A percentile compares a stretch with the other conserved stretches of the same genome.
These are phyloP conservation scores for Metschnikowia kofuensis DNA, from an alignment of 805 yeast genomes.

Conservation along the genomic window DNA sequence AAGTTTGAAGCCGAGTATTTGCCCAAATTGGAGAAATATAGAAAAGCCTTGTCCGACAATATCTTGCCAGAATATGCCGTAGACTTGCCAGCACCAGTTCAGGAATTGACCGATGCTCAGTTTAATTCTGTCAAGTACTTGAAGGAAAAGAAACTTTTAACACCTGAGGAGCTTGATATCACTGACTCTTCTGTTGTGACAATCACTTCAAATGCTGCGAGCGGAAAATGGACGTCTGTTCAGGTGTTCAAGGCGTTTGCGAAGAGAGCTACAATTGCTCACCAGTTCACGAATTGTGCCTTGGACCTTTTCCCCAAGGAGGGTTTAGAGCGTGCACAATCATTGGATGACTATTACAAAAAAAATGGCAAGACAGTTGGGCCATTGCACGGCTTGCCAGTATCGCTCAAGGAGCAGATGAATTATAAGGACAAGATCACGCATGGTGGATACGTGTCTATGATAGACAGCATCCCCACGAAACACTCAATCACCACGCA, in stretches of 20 bases:
- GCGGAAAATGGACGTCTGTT: conserved; percentile 46
- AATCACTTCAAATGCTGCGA: conserved; percentile 43
- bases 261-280: conserved; percentile 61
- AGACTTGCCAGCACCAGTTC: conserved; percentile 33
- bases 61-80: conserved; percentile 41
- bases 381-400: conserved; percentile 66
- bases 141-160: conserved; percentile 31
- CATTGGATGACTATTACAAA: conserved; percentile 49
- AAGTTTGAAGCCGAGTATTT: conserved; percentile 39
- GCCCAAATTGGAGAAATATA: conserved; percentile 46
- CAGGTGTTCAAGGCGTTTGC: conserved; percentile 61
- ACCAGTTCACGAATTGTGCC: conserved; percentile 58
- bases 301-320: conserved; percentile 61
- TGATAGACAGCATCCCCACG: conserved; percentile 45
- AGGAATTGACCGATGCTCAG: conserved; percentile 31
- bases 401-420: conserved; percentile 65
- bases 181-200: conserved; percentile 43
- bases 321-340: conserved; percentile 55
- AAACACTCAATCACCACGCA: conserved; percentile 49
- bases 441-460: conserved; percentile 57
- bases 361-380: conserved; percentile 53
- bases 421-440: conserved; percentile 52
- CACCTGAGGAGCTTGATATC: conserved; percentile 40
- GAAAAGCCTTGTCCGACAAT: conserved; percentile 33
- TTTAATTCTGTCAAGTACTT: conserved; percentile 38